Percentiles rank a stretch among this genome's conserved stretches.
phyloP scores from a whole-genome alignment of 495 filamentous ascomycete genomes.

The Xylaria flabelliformis region DNA sequence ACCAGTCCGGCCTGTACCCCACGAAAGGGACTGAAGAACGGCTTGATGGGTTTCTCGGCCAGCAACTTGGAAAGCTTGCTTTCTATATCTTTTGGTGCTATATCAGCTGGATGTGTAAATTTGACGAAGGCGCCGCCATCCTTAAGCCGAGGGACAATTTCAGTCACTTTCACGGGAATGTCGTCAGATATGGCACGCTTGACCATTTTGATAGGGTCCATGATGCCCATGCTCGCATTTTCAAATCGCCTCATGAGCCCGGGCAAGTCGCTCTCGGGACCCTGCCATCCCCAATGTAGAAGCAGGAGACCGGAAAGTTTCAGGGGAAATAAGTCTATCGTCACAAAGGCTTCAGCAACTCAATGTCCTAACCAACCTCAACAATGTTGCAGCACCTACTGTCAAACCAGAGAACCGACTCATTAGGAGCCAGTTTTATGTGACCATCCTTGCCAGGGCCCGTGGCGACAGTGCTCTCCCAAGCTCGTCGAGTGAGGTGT shows the following conservation, averaged over 20 bases:
- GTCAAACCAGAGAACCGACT: conserved; percentile 88
- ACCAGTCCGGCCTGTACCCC: conserved; percentile 73
- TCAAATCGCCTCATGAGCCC: conserved; percentile 70
- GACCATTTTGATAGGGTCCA: conserved; percentile 69
- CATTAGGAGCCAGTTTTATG: conserved; percentile 71
- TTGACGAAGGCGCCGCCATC: conserved; percentile 96
- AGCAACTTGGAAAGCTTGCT: conserved; percentile 55
- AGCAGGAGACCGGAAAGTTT: conserved; percentile 72
- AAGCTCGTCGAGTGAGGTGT: conserved; percentile 26
- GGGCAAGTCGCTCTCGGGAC: conserved; percentile 57
- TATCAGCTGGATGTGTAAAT: conserved; percentile 65
- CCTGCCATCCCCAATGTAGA: conserved; percentile 64
- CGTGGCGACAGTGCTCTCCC: conserved; percentile 51
- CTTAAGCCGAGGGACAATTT: conserved; percentile 81
- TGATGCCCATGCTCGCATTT: conserved; percentile 59
- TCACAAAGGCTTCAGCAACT: conserved; percentile 27
- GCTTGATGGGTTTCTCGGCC: conserved; percentile 72
- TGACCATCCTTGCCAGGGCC: conserved; percentile 72
- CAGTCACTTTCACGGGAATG: conserved; percentile 71
- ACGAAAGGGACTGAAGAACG: conserved; percentile 89
- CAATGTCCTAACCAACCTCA: not conserved
- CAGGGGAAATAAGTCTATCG: conserved; percentile 80
- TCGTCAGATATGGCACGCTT: conserved; percentile 64
- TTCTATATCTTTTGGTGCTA: conserved; percentile 66
- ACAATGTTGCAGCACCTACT: conserved; percentile 59